Conservation (phyloP, 2,329 filamentous ascomycete species). For the Ophiostoma montium region DNA sequence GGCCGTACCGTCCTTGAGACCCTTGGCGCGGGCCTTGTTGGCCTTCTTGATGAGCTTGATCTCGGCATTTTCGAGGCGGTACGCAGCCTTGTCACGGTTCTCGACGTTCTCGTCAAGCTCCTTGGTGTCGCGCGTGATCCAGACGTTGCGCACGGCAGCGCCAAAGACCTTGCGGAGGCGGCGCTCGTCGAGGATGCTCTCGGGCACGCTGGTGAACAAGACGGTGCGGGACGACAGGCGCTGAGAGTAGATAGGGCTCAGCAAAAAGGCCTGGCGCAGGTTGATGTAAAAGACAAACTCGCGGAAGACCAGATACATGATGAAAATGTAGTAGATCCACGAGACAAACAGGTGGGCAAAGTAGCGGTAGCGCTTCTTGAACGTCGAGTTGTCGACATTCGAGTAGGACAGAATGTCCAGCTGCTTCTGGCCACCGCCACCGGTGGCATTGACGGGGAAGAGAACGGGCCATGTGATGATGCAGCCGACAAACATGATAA, state of each 20-base stretch:
- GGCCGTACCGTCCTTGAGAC: constrained; percentile 29
- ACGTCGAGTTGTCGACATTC: constrained; percentile 47
- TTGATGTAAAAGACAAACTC: constrained; percentile 93
- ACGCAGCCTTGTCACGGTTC: constrained; percentile 64
- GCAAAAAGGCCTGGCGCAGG: constrained; percentile 78
- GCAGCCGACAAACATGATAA: constrained; percentile 72
- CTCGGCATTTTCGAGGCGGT: constrained; percentile 76
- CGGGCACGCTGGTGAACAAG: constrained; percentile 73
- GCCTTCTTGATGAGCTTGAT: constrained; percentile 70
- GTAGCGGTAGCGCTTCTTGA: constrained; percentile 46
- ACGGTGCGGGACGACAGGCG: constrained; percentile 87
- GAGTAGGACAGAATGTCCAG: constrained; percentile 68
- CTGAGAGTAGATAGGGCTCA: constrained; percentile 69
- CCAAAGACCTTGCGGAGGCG: constrained; percentile 72
- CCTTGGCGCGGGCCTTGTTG: constrained; percentile 57
- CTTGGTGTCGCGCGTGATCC: constrained; percentile 66
- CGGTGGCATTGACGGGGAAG: constrained; percentile 76
- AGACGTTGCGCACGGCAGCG: constrained; percentile 65
- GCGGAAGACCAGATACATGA: constrained; percentile 79
- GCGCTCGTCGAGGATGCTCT: constrained; percentile 61
- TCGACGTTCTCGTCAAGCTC: constrained; percentile 70
- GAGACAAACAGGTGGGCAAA: constrained; percentile 72
- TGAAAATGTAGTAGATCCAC: constrained; percentile 75
- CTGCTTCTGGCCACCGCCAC: constrained; percentile 47
- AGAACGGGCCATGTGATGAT: constrained; percentile 77